phyloP scores from a whole-genome alignment of 495 filamentous ascomycete genomes.

The Tuber microsphaerosporum region DNA sequence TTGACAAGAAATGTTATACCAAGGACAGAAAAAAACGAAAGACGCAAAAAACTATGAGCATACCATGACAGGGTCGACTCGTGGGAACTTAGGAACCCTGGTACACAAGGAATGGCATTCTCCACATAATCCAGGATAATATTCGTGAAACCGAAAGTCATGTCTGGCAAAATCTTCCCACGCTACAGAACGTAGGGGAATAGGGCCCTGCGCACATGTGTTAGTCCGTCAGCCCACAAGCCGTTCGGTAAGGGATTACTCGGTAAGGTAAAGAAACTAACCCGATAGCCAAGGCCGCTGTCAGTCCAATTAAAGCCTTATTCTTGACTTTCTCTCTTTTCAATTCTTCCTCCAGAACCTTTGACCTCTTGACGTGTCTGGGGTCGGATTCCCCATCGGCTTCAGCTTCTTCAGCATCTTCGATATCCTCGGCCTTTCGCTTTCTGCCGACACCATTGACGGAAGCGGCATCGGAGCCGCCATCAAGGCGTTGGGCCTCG shows the following conservation, averaged over 20 bases:
- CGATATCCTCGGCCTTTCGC: slow-evolving; percentile 73
- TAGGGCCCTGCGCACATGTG: slow-evolving; percentile 46
- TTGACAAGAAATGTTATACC: background rate
- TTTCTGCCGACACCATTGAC: slow-evolving; percentile 50
- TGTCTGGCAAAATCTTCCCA: background rate
- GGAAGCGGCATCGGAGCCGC: slow-evolving; percentile 43
- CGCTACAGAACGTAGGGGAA: slow-evolving; percentile 50
- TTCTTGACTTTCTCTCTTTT: slow-evolving; percentile 75
- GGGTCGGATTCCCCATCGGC: slow-evolving; percentile 53
- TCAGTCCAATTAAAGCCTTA: slow-evolving; percentile 75
- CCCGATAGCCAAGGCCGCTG: slow-evolving; percentile 79
- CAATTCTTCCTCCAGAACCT: slow-evolving; percentile 65
- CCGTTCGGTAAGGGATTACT: background rate
- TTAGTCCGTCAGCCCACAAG: slow-evolving; percentile 34
- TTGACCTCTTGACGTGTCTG: slow-evolving; percentile 62
- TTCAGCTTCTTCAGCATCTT: slow-evolving; percentile 45
- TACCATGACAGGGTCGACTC: background rate
- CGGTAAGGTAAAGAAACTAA: slow-evolving; percentile 48
- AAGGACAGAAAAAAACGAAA: background rate
- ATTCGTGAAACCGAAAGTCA: background rate
- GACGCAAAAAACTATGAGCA: background rate
- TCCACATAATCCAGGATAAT: slow-evolving; percentile 4
- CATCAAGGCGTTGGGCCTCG: slow-evolving; percentile 59
- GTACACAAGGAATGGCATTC: slow-evolving; percentile 5
- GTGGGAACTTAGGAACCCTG: background rate